Conservation (phyloP, 192 early-diverging fungal species). For the Coemansia sp. region DNA sequence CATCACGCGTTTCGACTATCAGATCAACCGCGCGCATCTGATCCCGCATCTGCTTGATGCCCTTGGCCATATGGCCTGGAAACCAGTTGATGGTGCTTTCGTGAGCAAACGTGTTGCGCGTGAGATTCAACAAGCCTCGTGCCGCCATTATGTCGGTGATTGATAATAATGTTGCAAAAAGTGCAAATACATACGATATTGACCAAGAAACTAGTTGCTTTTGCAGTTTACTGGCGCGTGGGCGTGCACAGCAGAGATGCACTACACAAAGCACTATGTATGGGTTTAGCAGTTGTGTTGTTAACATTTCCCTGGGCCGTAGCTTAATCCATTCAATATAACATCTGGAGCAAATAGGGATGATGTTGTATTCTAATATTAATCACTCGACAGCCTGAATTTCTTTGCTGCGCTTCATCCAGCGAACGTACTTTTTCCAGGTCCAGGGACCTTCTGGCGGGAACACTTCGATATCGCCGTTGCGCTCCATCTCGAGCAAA, state of each 20-base stretch:
- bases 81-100: conserved; percentile 80
- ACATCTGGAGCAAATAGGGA: no score
- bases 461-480: conserved; percentile 32
- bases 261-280: no score
- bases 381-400: no score
- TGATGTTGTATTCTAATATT: no score
- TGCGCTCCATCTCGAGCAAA: conserved; percentile 38
- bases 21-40: conserved; percentile 72
- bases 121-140: conserved; percentile 5
- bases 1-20: conserved; percentile 91
- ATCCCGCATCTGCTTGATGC: conserved; percentile 68
- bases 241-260: no score
- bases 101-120: conserved; percentile 38
- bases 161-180: no score
- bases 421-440: conserved; percentile 28
- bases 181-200: no score
- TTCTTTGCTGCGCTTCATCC: conserved; percentile 13
- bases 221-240: no score
- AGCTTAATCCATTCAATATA: no score
- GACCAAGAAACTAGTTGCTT: no score
- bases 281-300: no score
- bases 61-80: conserved; percentile 83
- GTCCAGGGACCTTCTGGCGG: background rate
- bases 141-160: background rate
- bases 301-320: no score